Evolutionary conservation across 2,329 filamentous ascomycete genomes (phyloP).

Genomic region (Nothomitra cinnamomea): DNA sequence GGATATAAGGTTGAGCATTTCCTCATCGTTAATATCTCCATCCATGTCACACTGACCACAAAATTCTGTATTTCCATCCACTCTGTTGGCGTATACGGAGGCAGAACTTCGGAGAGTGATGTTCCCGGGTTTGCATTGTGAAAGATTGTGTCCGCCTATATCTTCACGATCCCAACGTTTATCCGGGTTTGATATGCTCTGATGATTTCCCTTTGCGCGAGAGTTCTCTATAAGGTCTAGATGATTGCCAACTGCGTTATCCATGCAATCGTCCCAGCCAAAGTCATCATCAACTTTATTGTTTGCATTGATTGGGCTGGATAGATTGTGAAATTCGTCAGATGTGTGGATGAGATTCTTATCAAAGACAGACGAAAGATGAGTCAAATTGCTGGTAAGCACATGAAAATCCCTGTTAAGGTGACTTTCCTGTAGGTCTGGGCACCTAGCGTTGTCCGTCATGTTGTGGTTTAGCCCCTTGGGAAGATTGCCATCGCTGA

Average conservation of each 20-base stretch:
- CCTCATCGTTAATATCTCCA: not conserved
- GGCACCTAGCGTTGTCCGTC: not conserved
- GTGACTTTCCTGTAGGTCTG: not conserved
- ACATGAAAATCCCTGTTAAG: too few relatives aligned
- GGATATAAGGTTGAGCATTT: not conserved
- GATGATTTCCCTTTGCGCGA: not conserved
- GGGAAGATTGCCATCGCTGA: not conserved
- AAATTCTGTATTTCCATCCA: not conserved
- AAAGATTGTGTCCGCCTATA: too few relatives aligned
- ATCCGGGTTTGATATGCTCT: not conserved
- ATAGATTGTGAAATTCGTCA: not conserved
- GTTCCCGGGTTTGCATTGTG: too few relatives aligned
- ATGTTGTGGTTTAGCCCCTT: not conserved
- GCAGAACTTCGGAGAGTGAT: too few relatives aligned
- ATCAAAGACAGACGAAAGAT: too few relatives aligned
- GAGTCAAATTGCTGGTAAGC: too few relatives aligned
- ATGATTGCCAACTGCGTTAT: not conserved
- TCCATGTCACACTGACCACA: not conserved
- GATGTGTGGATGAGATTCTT: too few relatives aligned
- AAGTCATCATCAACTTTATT: not conserved
- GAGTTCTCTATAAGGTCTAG: not conserved
- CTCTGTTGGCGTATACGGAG: not conserved
- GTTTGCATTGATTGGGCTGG: not conserved
- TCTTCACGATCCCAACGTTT: not conserved
- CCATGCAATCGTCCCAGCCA: not conserved